These are phyloP conservation scores for Naganishia vishniacii DNA, from an alignment of 768 basidiomycete genomes.

Conservation along the genomic window DNA sequence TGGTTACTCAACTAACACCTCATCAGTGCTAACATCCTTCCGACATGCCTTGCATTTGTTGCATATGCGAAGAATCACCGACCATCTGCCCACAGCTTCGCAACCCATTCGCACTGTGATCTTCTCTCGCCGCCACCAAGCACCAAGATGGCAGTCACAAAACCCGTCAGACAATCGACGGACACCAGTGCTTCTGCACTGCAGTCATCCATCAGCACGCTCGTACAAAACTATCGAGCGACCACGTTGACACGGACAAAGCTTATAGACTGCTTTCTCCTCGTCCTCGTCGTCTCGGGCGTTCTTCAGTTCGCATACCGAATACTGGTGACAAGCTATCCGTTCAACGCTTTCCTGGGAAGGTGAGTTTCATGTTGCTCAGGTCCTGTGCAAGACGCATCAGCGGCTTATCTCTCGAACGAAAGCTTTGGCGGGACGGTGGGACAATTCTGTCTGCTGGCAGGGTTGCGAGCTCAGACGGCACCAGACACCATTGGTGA, in stretches of 20 bases:
- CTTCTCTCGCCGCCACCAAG: not conserved
- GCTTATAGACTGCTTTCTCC: slow-evolving; percentile 85
- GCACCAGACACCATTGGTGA: slow-evolving; percentile 22
- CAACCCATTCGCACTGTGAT: too few species aligned
- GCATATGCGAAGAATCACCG: too few species aligned
- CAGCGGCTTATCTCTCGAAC: not conserved
- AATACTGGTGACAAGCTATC: slow-evolving; percentile 81
- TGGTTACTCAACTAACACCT: not conserved
- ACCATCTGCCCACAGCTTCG: too few species aligned
- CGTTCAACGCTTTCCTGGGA: slow-evolving; percentile 94
- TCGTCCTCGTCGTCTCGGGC: slow-evolving; percentile 87
- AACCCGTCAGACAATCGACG: not conserved
- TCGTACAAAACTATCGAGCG: slow-evolving; percentile 57
- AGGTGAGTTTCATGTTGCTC: slow-evolving; percentile 59
- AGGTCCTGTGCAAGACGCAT: too few species aligned
- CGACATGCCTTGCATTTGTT: too few species aligned
- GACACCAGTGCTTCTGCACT: slow-evolving; percentile 11
- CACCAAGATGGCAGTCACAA: slow-evolving; percentile 3
- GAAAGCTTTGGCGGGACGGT: slow-evolving; percentile 84
- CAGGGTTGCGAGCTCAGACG: slow-evolving; percentile 84
- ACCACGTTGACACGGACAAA: slow-evolving; percentile 79
- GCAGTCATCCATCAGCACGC: slow-evolving; percentile 28
- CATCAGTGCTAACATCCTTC: not conserved
- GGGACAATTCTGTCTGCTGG: slow-evolving; percentile 93
- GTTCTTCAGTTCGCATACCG: slow-evolving; percentile 87